Conservation (phyloP, 106 monocot species). For the Allium sativum region DNA sequence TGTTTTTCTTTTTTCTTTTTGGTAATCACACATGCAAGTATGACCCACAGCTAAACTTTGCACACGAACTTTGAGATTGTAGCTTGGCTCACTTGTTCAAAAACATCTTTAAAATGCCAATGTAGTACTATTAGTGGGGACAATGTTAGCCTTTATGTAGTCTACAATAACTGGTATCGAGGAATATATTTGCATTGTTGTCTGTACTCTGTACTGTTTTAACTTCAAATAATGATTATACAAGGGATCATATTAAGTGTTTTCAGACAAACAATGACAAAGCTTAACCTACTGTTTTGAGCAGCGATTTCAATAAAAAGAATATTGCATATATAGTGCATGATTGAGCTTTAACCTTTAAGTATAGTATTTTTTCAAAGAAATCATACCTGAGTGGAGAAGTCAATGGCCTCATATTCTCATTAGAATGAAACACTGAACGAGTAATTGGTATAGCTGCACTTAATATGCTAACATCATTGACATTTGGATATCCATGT, state of each 20-base stretch:
- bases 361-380: not conserved
- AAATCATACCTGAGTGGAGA: constrained; percentile 31
- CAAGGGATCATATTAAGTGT: not conserved
- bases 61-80: constrained; percentile 6
- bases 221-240: not conserved
- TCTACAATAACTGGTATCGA: not conserved
- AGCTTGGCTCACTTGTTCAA: not conserved
- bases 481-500: not conserved
- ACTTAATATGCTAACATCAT: not conserved
- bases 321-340: constrained; percentile 1
- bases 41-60: constrained; percentile 3
- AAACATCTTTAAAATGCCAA: not conserved
- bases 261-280: constrained; percentile 1
- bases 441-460: not conserved
- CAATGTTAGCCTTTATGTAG: constrained; percentile 9
- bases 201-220: constrained; percentile 5
- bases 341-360: constrained; percentile 1
- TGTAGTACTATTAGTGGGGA: constrained; percentile 4
- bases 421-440: constrained; percentile 6
- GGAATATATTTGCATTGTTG: constrained; percentile 1
- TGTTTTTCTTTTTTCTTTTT: not conserved
- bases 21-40: not conserved
- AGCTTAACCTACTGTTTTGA: not conserved
- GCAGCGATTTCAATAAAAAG: constrained; percentile 6
- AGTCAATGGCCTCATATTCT: constrained; percentile 42